phyloP scores from a whole-genome alignment of 2,329 filamentous ascomycete genomes.

The Coniochaeta ligniaria region DNA sequence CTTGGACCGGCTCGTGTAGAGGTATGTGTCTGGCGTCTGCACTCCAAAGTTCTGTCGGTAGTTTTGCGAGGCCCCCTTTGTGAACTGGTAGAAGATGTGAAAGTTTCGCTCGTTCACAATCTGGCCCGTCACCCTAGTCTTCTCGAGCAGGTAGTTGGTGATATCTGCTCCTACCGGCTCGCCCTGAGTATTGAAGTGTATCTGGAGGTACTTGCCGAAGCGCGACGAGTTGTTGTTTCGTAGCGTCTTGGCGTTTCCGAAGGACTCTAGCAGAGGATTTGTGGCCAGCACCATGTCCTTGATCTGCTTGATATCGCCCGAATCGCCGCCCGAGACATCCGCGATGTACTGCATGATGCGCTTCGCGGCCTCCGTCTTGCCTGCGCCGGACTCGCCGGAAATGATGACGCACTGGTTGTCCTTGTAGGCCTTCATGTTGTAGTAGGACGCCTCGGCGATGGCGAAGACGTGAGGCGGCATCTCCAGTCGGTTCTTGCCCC shows the following conservation, averaged over 20 bases:
- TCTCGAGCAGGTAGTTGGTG: conserved; percentile 95
- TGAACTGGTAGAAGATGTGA: conserved; percentile 99
- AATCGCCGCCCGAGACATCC: conserved; percentile 80
- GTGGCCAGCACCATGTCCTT: conserved; percentile 99
- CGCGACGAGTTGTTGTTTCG: conserved; percentile 98
- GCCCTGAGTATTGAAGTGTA: conserved; percentile 87
- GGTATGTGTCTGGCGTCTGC: conserved; percentile 85
- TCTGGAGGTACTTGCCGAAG: conserved; percentile 96
- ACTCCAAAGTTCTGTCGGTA: conserved; percentile 86
- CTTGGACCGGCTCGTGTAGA: conserved; percentile 90
- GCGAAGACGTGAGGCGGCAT: conserved; percentile 94
- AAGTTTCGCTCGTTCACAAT: conserved; percentile 96
- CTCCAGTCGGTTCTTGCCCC: conserved; percentile 94
- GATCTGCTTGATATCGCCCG: conserved; percentile 87
- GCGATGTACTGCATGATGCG: conserved; percentile 99
- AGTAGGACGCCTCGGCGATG: conserved; percentile 92
- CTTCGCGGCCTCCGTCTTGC: conserved; percentile 98
- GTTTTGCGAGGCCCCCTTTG: conserved; percentile 82
- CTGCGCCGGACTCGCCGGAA: conserved; percentile 94
- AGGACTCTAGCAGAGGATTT: conserved; percentile 93
- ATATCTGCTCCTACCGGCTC: conserved; percentile 96
- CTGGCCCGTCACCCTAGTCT: conserved; percentile 89
- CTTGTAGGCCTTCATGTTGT: conserved; percentile 99
- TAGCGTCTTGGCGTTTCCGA: conserved; percentile 96
- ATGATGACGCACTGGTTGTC: conserved; percentile 99